A percentile compares a stretch with the other conserved stretches of the same genome.
Evolutionary conservation across 2,329 filamentous ascomycete species (phyloP).

Genomic region (Colletotrichum navitas): DNA sequence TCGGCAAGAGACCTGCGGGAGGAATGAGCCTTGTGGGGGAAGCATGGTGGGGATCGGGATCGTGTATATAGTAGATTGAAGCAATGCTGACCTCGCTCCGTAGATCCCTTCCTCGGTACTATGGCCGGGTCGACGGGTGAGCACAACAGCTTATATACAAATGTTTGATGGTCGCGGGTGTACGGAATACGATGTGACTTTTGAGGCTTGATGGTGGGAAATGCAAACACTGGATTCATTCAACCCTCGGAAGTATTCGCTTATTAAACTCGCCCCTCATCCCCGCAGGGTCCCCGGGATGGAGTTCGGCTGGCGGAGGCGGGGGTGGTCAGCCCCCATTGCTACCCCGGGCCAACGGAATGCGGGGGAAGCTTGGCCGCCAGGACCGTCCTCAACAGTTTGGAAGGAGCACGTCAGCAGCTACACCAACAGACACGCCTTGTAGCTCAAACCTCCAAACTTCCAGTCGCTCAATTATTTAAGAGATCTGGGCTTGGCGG

Average conservation of each 20-base stretch:
- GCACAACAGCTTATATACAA: not conserved
- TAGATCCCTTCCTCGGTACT: not conserved
- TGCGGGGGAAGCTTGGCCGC: slow-evolving; percentile 42
- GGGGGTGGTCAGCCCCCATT: slow-evolving; percentile 16
- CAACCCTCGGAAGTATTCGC: not conserved
- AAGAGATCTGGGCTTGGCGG: slow-evolving; percentile 18
- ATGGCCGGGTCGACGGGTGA: not conserved
- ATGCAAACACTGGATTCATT: not conserved
- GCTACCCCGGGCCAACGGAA: slow-evolving; percentile 42
- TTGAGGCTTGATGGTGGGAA: not conserved
- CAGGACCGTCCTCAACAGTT: slow-evolving; percentile 1
- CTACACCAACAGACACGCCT: not conserved
- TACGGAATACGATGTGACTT: too few species aligned
- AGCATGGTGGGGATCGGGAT: not conserved
- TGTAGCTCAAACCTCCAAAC: slow-evolving; percentile 1
- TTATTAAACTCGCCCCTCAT: not conserved
- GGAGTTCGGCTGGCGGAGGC: slow-evolving; percentile 28
- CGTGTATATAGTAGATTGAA: not conserved
- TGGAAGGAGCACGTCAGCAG: slow-evolving; percentile 31
- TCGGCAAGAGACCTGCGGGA: slow-evolving; percentile 1
- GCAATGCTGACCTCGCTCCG: not conserved
- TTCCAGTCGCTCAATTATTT: slow-evolving; percentile 18
- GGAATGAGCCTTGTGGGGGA: slow-evolving; percentile 34
- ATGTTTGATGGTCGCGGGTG: not conserved
- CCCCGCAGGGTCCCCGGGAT: slow-evolving; percentile 15